Base-by-base conservation (phyloP, 2,329 filamentous ascomycete species). In the Corynespora cassiicola region DNA sequence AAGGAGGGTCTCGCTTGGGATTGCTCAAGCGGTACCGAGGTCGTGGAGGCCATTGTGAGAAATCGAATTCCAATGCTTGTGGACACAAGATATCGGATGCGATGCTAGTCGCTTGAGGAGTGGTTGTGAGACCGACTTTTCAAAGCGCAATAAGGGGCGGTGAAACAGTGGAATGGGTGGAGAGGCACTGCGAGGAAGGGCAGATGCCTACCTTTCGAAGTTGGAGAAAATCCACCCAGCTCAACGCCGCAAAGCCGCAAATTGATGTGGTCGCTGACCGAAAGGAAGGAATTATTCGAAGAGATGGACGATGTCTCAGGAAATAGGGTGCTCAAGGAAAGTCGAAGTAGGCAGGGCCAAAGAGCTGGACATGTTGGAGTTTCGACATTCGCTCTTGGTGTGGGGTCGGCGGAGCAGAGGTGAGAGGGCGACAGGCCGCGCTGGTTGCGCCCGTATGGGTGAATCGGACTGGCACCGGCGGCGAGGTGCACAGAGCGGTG, bases 1-100 rank as follows among this genome's bases (percentile, higher is more conserved):
- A 90, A 90, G 27, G 86, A 88, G 55, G 85, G 79, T 69, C 81
- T 83, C 36, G 49, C 45, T 72, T 53, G 50, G 18, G 52, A 37
- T 32, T 60, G 52, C 35, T 67, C 65, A 18, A 54, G 38, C 35
- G 59, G 47, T 10, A 56, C 49, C 24, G 63, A 51, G 28, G 59
- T 49, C 33, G 61, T 47, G 39, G 64, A 65, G 12, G 64, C 56
- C 65, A 70, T 68, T 30, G 25, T 28, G 26, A 28, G 30, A 11
- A 31, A 19, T 27, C 39, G 42, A 34, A 32, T 23, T 43, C 36
- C 36, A 48, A 42, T 43, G 51, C 31, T 30, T 4, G 32, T 36
- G 22, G 15, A 34, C 25, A 26, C 15, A 20, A 20, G 32, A 23
- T 14, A 24, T 21, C 16, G 28, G 18, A 23, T 15, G 27, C 12